These are phyloP conservation scores for Maudiozyma serrabonitensis DNA, from an alignment of 805 yeast genomes.

Conservation along the genomic window DNA sequence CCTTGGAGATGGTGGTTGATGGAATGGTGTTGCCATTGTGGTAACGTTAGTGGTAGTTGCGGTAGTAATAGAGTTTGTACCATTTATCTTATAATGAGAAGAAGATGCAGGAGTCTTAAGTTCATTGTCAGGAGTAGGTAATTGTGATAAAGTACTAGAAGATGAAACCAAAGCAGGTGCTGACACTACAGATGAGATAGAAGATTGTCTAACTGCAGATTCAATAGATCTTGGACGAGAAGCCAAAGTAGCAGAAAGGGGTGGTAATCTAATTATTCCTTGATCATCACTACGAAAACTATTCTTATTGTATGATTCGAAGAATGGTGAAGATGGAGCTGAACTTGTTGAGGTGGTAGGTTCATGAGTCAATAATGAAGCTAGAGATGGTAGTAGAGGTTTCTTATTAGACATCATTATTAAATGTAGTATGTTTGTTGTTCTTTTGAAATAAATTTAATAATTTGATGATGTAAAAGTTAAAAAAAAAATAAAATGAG, in stretches of 20 bases:
- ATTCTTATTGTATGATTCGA: slow-evolving; percentile 8
- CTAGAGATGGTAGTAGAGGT: slow-evolving; percentile 18
- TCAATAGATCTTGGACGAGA: slow-evolving; percentile 19
- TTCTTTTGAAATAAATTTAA: background rate
- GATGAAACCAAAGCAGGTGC: background rate
- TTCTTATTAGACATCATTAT: slow-evolving; percentile 3
- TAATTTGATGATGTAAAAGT: background rate
- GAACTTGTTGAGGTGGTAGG: slow-evolving; percentile 6
- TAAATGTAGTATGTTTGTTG: background rate
- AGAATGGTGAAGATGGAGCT: slow-evolving; percentile 9
- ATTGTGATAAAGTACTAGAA: background rate
- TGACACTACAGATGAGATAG: background rate
- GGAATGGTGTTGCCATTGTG: background rate
- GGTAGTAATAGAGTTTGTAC: background rate
- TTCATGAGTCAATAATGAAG: slow-evolving; percentile 10
- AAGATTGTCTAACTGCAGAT: slow-evolving; percentile 17
- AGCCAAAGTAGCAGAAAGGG: slow-evolving; percentile 10
- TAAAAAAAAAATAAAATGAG: no score
- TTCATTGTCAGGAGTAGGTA: slow-evolving; percentile 2
- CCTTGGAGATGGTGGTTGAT: slow-evolving; percentile 1
- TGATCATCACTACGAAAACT: slow-evolving; percentile 18
- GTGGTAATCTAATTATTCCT: slow-evolving; percentile 26
- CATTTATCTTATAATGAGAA: background rate
- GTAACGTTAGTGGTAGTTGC: background rate
- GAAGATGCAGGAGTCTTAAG: background rate